A percentile compares a stretch with the other conserved stretches of the same genome.
Conservation (phyloP, 495 filamentous ascomycete genomes). For the Podospora bellae-mahoneyi region DNA sequence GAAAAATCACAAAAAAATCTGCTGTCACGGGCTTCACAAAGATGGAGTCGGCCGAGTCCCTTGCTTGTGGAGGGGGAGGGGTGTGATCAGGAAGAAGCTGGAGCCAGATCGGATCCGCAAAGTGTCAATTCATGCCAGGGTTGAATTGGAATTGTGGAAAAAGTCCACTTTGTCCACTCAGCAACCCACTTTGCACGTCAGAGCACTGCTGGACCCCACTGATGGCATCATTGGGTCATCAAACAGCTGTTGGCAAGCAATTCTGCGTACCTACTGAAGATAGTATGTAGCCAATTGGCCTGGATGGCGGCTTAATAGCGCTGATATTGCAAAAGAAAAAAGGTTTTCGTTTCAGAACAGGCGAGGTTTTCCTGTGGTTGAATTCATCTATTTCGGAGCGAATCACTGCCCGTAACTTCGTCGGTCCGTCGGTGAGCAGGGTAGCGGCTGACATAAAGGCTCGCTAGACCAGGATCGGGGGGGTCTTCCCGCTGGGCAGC, state of each 20-base stretch:
- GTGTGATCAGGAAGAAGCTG: background rate
- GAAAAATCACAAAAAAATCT: conserved; percentile 2
- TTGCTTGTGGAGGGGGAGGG: background rate
- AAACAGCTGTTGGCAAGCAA: background rate
- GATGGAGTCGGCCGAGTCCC: background rate
- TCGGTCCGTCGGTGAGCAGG: background rate
- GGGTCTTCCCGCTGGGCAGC: background rate
- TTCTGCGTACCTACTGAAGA: background rate
- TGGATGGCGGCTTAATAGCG: background rate
- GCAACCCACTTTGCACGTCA: background rate
- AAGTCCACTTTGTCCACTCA: background rate
- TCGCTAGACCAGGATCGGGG: conserved; percentile 1
- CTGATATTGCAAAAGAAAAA: background rate
- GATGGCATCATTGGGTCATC: conserved; percentile 1
- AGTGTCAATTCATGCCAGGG: background rate
- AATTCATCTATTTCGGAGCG: conserved; percentile 2
- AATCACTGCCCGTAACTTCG: background rate
- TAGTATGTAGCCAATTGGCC: background rate
- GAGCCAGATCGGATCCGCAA: background rate
- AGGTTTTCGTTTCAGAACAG: conserved; percentile 4
- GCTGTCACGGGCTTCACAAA: background rate
- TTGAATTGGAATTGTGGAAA: conserved; percentile 4
- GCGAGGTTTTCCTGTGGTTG: background rate
- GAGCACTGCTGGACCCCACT: background rate
- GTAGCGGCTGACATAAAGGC: background rate